Base-by-base conservation (phyloP, 805 yeast genomes). In the Crinitomyces ghanaensis region DNA sequence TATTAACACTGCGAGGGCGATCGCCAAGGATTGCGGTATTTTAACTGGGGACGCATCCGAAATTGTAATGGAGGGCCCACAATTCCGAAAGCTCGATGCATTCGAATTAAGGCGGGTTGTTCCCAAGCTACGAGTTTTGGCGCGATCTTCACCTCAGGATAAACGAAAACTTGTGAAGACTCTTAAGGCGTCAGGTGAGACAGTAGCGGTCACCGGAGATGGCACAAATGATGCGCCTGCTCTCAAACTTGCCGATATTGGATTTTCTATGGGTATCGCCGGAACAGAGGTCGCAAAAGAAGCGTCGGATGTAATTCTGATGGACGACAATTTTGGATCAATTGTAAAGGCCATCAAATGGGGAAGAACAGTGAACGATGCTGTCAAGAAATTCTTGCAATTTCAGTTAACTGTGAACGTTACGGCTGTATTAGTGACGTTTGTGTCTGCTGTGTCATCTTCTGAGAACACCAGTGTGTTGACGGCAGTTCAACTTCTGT, bases 141-240 rank as follows among this genome's bases (percentile, higher is more conserved):
- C 97, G 1, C 70, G 99, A 50, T 84, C 95, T 1, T 77, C 93
- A 8, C 99, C 99, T 2, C 95, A 88, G 44, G 99, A 91, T 59
- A 91, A 91, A 59, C 66, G 93, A 38, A 62, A 82, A 19, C 66
- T 91, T 28, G 98, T 93, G 22, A 81, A 78, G 41, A 75, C 85
- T 8, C 64, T 91, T 46, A 76, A 78, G 49, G 63, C 67, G 23
- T 66, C 74, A 51, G 93, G 93, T 16, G 96, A 91, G 51, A 93
- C 88, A 22, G 98, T 91, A 31, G 98, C 98, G 1, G 97, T 88
- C 22, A 91, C 99, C 24, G 99, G 98, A 53, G 99, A 91, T 56
- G 99, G 99, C 59, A 88, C 97, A 6, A 91, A 91, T 56, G 99
- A 91, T 66, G 98, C 97, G 0, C 96, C 96, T 11, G 97, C 98